phyloP scores from a whole-genome alignment of 2,329 filamentous ascomycete genomes.

The Dactylellina sp. region DNA sequence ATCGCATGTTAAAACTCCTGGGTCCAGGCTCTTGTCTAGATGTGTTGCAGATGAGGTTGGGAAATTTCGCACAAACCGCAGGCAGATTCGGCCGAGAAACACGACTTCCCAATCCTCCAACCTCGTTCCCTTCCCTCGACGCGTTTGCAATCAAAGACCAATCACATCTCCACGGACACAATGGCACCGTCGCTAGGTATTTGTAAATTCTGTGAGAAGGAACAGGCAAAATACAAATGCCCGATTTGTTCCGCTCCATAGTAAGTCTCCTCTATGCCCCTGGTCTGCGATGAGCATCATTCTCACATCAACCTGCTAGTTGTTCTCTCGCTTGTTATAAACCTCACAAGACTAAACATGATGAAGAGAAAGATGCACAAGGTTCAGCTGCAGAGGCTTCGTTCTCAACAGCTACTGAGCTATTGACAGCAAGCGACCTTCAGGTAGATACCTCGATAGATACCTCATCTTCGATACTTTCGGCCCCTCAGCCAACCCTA shows the following conservation, averaged over 20 bases:
- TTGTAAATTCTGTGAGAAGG: slow-evolving; percentile 57
- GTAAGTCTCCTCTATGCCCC: slow-evolving; percentile 26
- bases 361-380: slow-evolving; percentile 48
- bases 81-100: slow-evolving; percentile 18
- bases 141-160: slow-evolving; percentile 8
- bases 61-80: slow-evolving; percentile 22
- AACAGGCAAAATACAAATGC: slow-evolving; percentile 57
- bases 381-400: slow-evolving; percentile 17
- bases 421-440: slow-evolving; percentile 10
- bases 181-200: slow-evolving; percentile 55
- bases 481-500: slow-evolving; percentile 22
- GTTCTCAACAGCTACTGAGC: slow-evolving; percentile 25
- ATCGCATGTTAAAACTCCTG: slow-evolving; percentile 26
- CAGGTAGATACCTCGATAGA: slow-evolving; percentile 40
- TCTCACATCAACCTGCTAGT: slow-evolving; percentile 29
- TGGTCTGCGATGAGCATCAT: neutral
- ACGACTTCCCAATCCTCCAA: slow-evolving; percentile 18
- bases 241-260: slow-evolving; percentile 55
- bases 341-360: slow-evolving; percentile 55
- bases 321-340: slow-evolving; percentile 55
- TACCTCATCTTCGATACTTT: slow-evolving; percentile 15
- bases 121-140: slow-evolving; percentile 26
- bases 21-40: neutral
- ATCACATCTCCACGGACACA: slow-evolving; percentile 32
- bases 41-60: slow-evolving; percentile 54